Evolutionary conservation across 495 filamentous ascomycete genomes (phyloP), one percentile per base, ranked within the genome.

Genomic region (Hypomontagnella monticulosa): DNA sequence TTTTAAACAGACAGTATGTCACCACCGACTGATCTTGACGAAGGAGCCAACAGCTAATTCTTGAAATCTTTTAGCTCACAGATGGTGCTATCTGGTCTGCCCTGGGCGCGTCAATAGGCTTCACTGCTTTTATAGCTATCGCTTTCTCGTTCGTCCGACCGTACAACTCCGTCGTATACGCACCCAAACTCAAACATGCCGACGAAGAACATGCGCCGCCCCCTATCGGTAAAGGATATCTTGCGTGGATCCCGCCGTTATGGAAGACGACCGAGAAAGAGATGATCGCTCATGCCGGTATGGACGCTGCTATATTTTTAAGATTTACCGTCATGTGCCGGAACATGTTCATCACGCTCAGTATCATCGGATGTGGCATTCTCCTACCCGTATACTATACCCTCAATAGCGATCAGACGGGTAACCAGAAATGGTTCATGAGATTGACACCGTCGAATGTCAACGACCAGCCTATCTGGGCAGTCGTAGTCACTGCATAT

Each of bases 131-230:
- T 59, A 88, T 97, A 63, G 84, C 91, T 53, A 67, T 96, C 54
- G 76, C 85, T 69, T 99, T 97, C 83, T 97, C 90, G 70, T 79
- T 96, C 57, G 81, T 99, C 44, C 90, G 96, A 62, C 95, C 96
- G 4, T 92, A 92, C 73, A 93, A 98, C 72, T 88, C 85, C 40
- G 81, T 92, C 66, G 93, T 98, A 40, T 99, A 99, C 76, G 93
- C 96, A 4, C 95, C 95, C 36, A 96, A 97, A 69, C 82, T 96
- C 62, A 96, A 95, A 70, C 89, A 97, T 82, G 92, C 91, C 65
- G 93, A 99, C 73, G 86, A 90, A 61, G 94, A 92, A 79, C 93
- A 97, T 81, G 83, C 91, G 18, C 95, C 95, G n/a, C 95, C 95
- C n/a, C 86, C 87, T 15, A 84, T 97, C 63, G 92, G 90, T 36